A percentile compares a stretch with the other conserved stretches of the same genome.
These are phyloP conservation scores for Cordyceps pruinosa DNA, from an alignment of 2,329 filamentous ascomycete genomes.

Conservation along the genomic window DNA sequence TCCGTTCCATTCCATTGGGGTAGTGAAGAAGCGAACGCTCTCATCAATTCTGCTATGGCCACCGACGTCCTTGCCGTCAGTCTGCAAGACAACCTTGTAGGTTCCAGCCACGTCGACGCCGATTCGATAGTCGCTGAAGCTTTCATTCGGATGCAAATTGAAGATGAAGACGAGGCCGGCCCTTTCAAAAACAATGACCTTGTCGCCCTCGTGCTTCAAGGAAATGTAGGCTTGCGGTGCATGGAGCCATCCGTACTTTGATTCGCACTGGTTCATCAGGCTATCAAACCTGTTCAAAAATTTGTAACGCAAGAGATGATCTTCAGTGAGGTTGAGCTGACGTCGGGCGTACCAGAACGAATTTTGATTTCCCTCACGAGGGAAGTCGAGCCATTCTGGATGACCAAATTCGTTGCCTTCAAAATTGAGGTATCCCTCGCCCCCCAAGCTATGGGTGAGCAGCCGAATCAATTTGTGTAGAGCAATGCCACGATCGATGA, in stretches of 20 bases:
- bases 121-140: conserved; percentile 87
- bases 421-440: conserved; percentile 97
- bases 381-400: conserved; percentile 98
- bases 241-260: conserved; percentile 86
- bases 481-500: conserved; percentile 84
- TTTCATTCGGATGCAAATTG: conserved; percentile 84
- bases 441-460: conserved; percentile 82
- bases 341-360: conserved; percentile 92
- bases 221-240: conserved; percentile 83
- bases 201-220: conserved; percentile 88
- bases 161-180: conserved; percentile 88
- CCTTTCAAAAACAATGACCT: conserved; percentile 92
- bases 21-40: conserved; percentile 85
- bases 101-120: conserved; percentile 80
- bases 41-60: conserved; percentile 73
- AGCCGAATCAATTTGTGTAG: conserved; percentile 97
- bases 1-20: conserved; percentile 81
- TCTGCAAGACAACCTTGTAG: conserved; percentile 79
- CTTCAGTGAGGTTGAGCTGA: conserved; percentile 88
- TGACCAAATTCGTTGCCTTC: conserved; percentile 99
- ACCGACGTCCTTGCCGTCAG: conserved; percentile 70
- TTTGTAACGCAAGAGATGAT: conserved; percentile 75
- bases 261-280: conserved; percentile 81
- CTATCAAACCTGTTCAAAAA: conserved; percentile 92
- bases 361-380: conserved; percentile 84